Evolutionary conservation across 129 eudicot species (phyloP), one percentile per base, ranked within the genome.

Genomic region (Deinandra increscens): DNA sequence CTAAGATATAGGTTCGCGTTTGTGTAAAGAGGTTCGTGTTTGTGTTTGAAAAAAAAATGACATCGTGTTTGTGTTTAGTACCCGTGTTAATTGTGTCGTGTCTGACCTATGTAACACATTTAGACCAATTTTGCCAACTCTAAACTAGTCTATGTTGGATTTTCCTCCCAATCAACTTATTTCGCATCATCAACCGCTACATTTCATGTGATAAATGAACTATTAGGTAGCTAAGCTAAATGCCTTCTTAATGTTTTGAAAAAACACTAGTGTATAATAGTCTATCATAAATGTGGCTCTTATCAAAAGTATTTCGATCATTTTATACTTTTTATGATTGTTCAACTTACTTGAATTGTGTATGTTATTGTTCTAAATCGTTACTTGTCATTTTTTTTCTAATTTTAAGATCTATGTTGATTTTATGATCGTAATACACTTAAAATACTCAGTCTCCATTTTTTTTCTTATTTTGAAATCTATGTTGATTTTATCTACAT

Each of bases 401-500:
- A 53, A 18, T 31, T 55, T 15, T 44, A 41, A 34, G 66, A 42
- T 66, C 41, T 43, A 66, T 29, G 49, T 18, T 66, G 67, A 41
- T 66, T 55, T 20, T 42, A 54, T 65, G n/a, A n/a, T n/a, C n/a
- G n/a, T n/a, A 15, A 15, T n/a, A 42, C 54, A 50, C 55, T 38
- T 5, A 37, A 50, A 18, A 33, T 50, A 38, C 53, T 43, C 60
- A 29, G 31, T 75, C 68, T 43, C 44, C 55, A 19, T n/a, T 33
- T 9, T 39, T 31, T 31, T n/a, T 3, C 37, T 55, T 65, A 18
- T 31, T 55, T 15, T 44, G 49, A 34, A 75, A 42, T 66, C 41
- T 43, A 66, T 29, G 49, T 18, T 66, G 67, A 41, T 66, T 55
- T 20, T 42, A 54, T 65, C 68, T 43, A 66, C 73, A 55, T 29